Evolutionary conservation across 225 moss, liverwort and hornwort species (phyloP).

Genomic region (Sphagnum contortum): DNA sequence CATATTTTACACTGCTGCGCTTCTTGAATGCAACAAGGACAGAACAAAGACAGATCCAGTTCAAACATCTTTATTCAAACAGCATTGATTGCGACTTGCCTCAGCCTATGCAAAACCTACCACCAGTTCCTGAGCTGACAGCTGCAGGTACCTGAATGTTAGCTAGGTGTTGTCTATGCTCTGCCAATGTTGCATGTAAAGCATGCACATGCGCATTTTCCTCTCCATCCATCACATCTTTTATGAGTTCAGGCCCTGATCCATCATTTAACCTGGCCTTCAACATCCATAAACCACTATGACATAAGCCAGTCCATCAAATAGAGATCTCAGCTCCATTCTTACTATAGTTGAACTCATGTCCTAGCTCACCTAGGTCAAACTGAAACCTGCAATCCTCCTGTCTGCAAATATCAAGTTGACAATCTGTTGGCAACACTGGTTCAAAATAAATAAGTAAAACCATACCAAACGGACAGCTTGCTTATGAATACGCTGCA

Average conservation of each 20-base stretch:
- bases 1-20: too few species aligned
- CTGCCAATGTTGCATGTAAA: slow-evolving; percentile 64
- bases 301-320: background rate
- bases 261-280: slow-evolving; percentile 87
- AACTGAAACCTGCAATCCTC: background rate
- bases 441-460: too few species aligned
- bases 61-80: too few species aligned
- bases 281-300: slow-evolving; percentile 16
- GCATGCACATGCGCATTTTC: slow-evolving; percentile 81
- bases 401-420: background rate
- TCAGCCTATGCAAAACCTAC: too few species aligned
- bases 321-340: slow-evolving; percentile 1
- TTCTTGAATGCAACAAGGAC: too few species aligned
- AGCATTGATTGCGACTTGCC: too few species aligned
- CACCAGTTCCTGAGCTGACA: background rate
- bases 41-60: too few species aligned
- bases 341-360: background rate
- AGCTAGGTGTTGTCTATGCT: slow-evolving; percentile 82
- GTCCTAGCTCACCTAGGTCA: background rate
- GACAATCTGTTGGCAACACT: background rate
- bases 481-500: slow-evolving; percentile 89
- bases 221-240: slow-evolving; percentile 39
- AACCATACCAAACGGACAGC: slow-evolving; percentile 70
- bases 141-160: slow-evolving; percentile 60
- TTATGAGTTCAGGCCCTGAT: slow-evolving; percentile 84